Base-by-base conservation (phyloP, 768 basidiomycete species). In the Nidularia pulvinata region DNA sequence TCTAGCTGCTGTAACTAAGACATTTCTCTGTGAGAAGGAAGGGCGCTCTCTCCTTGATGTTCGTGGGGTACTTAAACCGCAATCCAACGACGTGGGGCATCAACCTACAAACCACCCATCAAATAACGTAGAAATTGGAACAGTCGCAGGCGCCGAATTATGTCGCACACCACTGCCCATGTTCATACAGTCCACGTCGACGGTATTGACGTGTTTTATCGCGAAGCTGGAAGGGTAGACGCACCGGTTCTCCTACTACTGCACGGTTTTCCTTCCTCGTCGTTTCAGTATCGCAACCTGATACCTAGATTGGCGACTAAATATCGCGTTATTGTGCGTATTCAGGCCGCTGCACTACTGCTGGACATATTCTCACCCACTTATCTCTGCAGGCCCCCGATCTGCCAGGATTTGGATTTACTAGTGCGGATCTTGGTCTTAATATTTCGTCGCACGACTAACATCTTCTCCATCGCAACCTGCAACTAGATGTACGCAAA, bases 381-480 rank as follows among this genome's bases (percentile, higher is more conserved):
- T 30, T 44, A 19, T 53, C 19, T 11, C 6, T 16, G 5, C 37
- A 69, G 55, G 79, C 80, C 0, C 80, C 81, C n/a, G 81, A 81
- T 56, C 61, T 81, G 5, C 78, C 79, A 1, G 79, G 75, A 0
- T 83, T 76, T 57, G 80, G 81, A 5, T 78, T 79, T 61, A 81
- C 81, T 22, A 55, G 62, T 61, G 48, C 19, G 55, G 46, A 10
- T 10, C 16, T 16, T 39, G 10, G 10, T 10, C 37, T 39, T 10
- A 6, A n/a, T 30, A 42, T 33, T 6, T 33, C 5, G 32, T 14
- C 16, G 57, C 64, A 10, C 37, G n/a, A 39, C n/a, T 39, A 39
- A 10, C 10, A n/a, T 9, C 37, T 10, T 39, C 9, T 9, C n/a
- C n/a, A n/a, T 10, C n/a, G 9, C 37, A 39, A 10, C 37, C 37